phyloP scores from a whole-genome alignment of 768 basidiomycete species.

The Mycena maculata region DNA sequence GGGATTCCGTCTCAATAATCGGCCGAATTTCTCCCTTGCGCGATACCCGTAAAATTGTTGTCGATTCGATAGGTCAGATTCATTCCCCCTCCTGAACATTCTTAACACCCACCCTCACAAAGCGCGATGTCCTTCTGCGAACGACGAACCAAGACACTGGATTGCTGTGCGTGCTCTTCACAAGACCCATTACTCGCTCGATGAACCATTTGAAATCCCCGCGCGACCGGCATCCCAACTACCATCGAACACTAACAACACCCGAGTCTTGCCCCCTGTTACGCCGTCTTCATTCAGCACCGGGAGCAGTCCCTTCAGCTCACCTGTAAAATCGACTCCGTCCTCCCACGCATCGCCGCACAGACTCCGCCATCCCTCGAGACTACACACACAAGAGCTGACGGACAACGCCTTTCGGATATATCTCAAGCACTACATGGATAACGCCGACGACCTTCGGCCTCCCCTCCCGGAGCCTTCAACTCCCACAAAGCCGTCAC shows the following conservation, averaged over 20 bases:
- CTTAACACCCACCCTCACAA: conserved; percentile 3
- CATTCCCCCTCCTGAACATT: neutral
- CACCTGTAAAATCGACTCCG: neutral
- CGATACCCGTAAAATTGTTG: conserved; percentile 35
- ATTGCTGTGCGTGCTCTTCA: conserved; percentile 64
- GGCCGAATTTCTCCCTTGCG: conserved; percentile 28
- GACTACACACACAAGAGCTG: conserved; percentile 73
- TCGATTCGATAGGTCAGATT: conserved; percentile 63
- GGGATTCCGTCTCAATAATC: conserved; percentile 28
- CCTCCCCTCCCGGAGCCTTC: conserved; percentile 31
- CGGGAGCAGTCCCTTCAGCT: conserved; percentile 16
- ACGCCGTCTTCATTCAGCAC: conserved; percentile 21
- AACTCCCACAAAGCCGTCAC: conserved; percentile 51
- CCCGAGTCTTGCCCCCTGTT: neutral
- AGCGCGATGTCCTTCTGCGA: conserved; percentile 61
- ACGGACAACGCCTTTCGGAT: conserved; percentile 79
- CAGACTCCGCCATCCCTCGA: conserved; percentile 79
- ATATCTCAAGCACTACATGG: conserved; percentile 85
- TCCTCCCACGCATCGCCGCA: conserved; percentile 41
- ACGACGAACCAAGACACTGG: conserved; percentile 73
- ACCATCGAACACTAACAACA: neutral
- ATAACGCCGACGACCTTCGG: conserved; percentile 54
- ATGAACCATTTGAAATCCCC: conserved; percentile 65
- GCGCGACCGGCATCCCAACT: conserved; percentile 5
- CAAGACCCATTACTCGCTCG: conserved; percentile 58